phyloP scores from a whole-genome alignment of 2,329 filamentous ascomycete species.

The Cercospora sp. region DNA sequence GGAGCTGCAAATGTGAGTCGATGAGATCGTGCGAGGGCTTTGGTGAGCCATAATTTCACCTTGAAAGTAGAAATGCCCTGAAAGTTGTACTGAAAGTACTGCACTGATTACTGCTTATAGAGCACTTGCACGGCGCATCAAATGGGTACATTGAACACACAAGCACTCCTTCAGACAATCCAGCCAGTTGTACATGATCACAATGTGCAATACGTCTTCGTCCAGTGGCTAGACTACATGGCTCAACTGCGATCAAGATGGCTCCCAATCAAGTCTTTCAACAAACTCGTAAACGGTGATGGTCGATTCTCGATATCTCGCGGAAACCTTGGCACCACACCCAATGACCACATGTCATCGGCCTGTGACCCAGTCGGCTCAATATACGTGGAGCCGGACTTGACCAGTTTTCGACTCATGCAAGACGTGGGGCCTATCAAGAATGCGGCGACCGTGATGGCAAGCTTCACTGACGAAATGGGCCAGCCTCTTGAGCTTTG shows the following conservation, averaged over 20 bases:
- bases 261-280: slow-evolving; percentile 58
- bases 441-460: slow-evolving; percentile 64
- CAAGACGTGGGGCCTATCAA: slow-evolving; percentile 47
- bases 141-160: neutral
- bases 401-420: slow-evolving; percentile 59
- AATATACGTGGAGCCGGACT: slow-evolving; percentile 66
- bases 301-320: slow-evolving; percentile 60
- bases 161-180: neutral
- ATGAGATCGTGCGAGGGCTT: neutral
- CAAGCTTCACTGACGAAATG: slow-evolving; percentile 62
- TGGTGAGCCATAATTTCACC: neutral
- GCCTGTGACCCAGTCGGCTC: slow-evolving; percentile 62
- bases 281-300: slow-evolving; percentile 37
- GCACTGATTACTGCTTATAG: neutral
- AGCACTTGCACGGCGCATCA: neutral
- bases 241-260: slow-evolving; percentile 66
- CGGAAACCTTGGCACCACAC: slow-evolving; percentile 65
- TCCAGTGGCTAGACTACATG: slow-evolving; percentile 81
- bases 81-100: neutral
- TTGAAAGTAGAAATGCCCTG: neutral
- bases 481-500: slow-evolving; percentile 58
- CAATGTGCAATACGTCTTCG: slow-evolving; percentile 60
- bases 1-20: neutral
- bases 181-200: neutral
- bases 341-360: slow-evolving; percentile 61